Conservation (phyloP, 2,329 filamentous ascomycete species). For the Fusarium liriodendri region DNA sequence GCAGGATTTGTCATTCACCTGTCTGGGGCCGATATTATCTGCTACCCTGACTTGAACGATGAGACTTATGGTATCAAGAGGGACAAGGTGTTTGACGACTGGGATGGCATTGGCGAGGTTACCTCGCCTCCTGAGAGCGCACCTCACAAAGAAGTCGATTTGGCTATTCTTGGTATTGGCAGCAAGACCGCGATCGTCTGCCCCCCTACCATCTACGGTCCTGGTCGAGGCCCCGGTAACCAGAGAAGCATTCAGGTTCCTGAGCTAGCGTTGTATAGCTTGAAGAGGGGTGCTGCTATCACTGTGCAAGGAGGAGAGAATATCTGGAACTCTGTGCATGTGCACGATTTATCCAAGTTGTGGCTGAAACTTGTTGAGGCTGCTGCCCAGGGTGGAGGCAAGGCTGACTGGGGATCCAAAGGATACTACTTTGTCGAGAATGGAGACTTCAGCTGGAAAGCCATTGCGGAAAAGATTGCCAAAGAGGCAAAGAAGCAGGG, state of each 20-base stretch:
- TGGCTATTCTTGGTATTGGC: background rate
- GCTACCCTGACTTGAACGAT: background rate
- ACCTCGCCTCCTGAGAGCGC: background rate
- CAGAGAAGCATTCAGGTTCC: background rate
- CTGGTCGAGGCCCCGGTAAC: background rate
- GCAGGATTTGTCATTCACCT: background rate
- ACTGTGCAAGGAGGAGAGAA: background rate
- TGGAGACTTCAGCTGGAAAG: background rate
- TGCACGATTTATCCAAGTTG: background rate
- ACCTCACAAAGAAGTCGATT: background rate
- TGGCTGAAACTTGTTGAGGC: background rate
- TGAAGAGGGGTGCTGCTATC: background rate
- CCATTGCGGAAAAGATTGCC: background rate
- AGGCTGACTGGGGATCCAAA: background rate
- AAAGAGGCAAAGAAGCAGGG: background rate
- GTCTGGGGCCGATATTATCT: background rate
- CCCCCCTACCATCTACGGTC: background rate
- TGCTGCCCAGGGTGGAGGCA: background rate
- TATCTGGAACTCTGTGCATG: background rate
- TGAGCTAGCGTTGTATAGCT: background rate
- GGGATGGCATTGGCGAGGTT: background rate
- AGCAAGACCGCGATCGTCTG: background rate
- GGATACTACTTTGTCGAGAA: background rate
- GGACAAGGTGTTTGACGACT: background rate
- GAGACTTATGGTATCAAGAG: background rate